Conservation (phyloP, 2,329 filamentous ascomycete genomes). For the Fusarium circinatum region DNA sequence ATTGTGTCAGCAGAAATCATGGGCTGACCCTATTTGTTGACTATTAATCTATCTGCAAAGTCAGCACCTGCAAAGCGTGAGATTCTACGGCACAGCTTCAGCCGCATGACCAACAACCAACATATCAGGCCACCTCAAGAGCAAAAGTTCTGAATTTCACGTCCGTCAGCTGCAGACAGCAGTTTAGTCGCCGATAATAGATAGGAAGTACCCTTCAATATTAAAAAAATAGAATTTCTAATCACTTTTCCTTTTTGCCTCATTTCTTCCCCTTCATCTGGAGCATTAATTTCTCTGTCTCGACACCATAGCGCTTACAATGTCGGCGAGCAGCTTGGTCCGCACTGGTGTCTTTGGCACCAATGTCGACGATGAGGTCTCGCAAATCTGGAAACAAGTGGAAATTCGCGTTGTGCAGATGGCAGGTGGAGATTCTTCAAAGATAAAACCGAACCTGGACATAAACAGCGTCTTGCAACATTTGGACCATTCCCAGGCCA, state of each 20-base stretch:
- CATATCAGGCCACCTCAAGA: background rate
- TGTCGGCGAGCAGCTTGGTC: rapidly evolving
- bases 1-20: background rate
- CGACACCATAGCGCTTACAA: background rate
- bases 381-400: background rate
- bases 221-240: rapidly evolving
- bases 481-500: background rate
- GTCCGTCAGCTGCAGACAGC: background rate
- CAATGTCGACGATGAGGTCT: background rate
- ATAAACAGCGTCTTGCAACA: background rate
- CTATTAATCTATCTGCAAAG: background rate
- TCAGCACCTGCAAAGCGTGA: background rate
- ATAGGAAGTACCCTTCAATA: rapidly evolving
- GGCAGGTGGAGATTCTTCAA: background rate
- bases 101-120: background rate
- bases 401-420: background rate
- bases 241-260: background rate
- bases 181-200: rapidly evolving
- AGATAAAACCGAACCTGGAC: background rate
- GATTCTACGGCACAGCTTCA: too few relatives aligned
- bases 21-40: too few relatives aligned
- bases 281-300: background rate
- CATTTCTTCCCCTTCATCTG: background rate
- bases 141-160: background rate
- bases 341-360: background rate